These are phyloP conservation scores for Xylariales sp. DNA, from an alignment of 2,329 filamentous ascomycete genomes.

Conservation along the genomic window DNA sequence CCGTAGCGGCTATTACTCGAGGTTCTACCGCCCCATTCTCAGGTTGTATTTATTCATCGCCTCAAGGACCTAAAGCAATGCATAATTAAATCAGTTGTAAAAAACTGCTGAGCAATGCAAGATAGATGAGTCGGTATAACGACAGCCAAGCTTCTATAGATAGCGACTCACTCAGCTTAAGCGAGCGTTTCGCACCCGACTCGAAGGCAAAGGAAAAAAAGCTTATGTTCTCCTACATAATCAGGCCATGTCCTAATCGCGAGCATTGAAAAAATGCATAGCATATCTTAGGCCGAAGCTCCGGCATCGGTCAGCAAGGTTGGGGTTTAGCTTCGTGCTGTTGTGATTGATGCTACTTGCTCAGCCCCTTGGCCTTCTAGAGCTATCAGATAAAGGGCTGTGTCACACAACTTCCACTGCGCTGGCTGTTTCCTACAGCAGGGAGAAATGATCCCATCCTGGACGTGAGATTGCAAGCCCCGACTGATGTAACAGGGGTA, in stretches of 20 bases:
- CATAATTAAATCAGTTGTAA: background rate
- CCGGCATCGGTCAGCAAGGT: constrained; percentile 22
- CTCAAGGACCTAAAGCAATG: background rate
- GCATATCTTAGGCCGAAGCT: constrained; percentile 6
- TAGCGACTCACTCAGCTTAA: constrained; percentile 15
- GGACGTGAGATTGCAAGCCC: background rate
- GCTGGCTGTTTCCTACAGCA: constrained; percentile 16
- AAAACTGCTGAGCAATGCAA: background rate
- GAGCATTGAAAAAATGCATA: constrained; percentile 6
- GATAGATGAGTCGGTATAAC: background rate
- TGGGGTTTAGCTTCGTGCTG: background rate
- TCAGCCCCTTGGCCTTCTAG: background rate
- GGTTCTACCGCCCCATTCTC: background rate
- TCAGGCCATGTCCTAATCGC: background rate
- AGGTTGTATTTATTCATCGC: background rate
- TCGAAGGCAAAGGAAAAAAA: background rate
- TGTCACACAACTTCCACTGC: constrained; percentile 1
- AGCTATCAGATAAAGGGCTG: background rate
- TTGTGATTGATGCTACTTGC: constrained; percentile 15
- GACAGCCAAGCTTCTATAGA: constrained; percentile 20
- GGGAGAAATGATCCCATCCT: background rate
- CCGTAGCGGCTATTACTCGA: background rate
- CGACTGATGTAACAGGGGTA: background rate
- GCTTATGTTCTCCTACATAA: constrained; percentile 22
- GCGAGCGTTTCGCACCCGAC: background rate